phyloP scores from a whole-genome alignment of 2,329 filamentous ascomycete species.

The Aureobasidium namibiae region DNA sequence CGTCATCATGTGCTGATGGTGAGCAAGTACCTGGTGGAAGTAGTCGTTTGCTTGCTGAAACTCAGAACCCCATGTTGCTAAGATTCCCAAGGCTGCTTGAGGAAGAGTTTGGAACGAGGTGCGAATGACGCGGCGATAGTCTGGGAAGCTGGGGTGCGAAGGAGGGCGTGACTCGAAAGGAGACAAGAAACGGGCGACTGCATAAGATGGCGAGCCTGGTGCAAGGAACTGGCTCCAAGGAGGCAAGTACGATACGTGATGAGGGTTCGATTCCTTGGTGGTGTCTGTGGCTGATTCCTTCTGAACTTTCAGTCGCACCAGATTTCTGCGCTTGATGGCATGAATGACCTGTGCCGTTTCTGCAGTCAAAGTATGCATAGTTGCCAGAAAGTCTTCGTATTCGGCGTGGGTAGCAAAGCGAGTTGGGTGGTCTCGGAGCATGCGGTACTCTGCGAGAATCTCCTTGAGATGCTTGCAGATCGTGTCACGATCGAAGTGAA shows the following conservation, averaged over 20 bases:
- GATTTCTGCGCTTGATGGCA: background rate
- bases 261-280: background rate
- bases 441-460: background rate
- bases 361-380: background rate
- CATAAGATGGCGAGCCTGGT: background rate
- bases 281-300: background rate
- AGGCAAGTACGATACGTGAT: background rate
- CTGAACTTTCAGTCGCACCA: background rate
- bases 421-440: background rate
- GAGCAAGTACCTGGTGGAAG: background rate
- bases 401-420: background rate
- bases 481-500: conserved; percentile 1
- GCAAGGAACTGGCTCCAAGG: conserved; percentile 1
- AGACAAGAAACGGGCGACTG: background rate
- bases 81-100: background rate
- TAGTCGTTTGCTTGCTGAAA: background rate
- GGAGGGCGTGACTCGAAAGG: background rate
- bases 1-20: background rate
- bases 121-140: background rate
- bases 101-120: background rate
- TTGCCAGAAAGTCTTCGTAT: background rate
- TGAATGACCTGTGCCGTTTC: background rate
- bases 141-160: background rate
- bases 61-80: background rate
- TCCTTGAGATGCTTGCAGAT: background rate